Percentiles rank a stretch among this genome's conserved stretches.
Evolutionary conservation across 148 eudicot genomes (phyloP).

Genomic region (Nyssa sinensis): DNA sequence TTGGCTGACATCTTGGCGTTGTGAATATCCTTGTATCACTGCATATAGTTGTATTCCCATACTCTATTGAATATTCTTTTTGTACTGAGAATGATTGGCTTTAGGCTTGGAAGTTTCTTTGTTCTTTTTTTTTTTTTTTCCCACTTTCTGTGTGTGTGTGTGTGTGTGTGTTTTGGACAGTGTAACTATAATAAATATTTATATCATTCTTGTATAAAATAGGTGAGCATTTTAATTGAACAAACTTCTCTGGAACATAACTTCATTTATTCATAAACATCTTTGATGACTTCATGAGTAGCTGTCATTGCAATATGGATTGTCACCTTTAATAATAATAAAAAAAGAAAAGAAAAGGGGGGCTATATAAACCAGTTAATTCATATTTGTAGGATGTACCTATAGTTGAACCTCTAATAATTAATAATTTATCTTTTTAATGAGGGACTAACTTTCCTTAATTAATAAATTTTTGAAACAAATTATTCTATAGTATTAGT

Average conservation of each 20-base stretch:
- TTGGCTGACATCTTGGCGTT: slow-evolving; percentile 12
- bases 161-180: background rate
- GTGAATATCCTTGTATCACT: slow-evolving; percentile 48
- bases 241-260: background rate
- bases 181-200: background rate
- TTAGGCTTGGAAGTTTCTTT: background rate
- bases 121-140: background rate
- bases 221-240: background rate
- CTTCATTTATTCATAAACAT: no score
- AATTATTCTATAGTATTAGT: no score
- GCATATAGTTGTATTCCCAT: slow-evolving; percentile 40
- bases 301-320: no score
- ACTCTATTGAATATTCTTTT: background rate
- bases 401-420: no score
- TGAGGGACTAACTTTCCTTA: no score
- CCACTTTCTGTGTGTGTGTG: background rate
- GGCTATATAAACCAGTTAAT: no score
- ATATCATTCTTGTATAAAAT: background rate
- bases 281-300: no score
- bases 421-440: no score
- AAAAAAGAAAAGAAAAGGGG: no score
- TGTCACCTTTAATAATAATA: no score
- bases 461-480: no score
- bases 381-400: no score
- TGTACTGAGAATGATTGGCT: background rate